Base-by-base conservation (phyloP, 805 yeast genomes). In the Lipomyces sp. region DNA sequence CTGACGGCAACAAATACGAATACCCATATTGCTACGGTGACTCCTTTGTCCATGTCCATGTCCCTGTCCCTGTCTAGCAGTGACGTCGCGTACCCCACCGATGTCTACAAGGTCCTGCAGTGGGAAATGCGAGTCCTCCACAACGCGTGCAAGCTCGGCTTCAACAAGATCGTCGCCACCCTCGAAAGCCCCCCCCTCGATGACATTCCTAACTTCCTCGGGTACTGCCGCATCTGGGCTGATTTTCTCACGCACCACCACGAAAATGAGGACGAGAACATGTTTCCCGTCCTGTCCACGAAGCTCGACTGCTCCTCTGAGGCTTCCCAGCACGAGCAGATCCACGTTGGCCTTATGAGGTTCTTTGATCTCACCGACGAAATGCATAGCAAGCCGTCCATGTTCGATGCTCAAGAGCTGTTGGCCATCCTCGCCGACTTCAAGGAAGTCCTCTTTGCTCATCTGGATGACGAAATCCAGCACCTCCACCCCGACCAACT, bases 51-150 rank as follows among this genome's bases (percentile, higher is more conserved):
- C n/a, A n/a, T n/a, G n/a, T n/a, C n/a, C n/a, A n/a, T n/a, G n/a
- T n/a, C n/a, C n/a, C n/a, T n/a, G n/a, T n/a, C n/a, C n/a, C n/a
- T n/a, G n/a, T n/a, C n/a, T n/a, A n/a, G n/a, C n/a, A n/a, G n/a
- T n/a, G n/a, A n/a, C n/a, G n/a, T n/a, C n/a, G n/a, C n/a, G n/a
- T n/a, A n/a, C 26, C 51, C 46, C 13, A 33, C 38, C 24, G 39
- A 47, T 24, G 34, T 43, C 10, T 39, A 43, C 41, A 37, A 26
- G 13, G 26, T 23, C 8, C 28, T 32, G 16, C 48, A 43, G 29
- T 49, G 43, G 23, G 44, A 41, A n/a, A 49, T 48, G 52, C 36
- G 41, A 21, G 43, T 23, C 19, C 26, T 49, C 28, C 53, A 49
- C 26, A 19, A 36, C 24, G 45, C 53, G 4, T 43, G 43, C 19